Percentiles rank a stretch among this genome's conserved stretches.
Conservation (phyloP, 768 basidiomycete species). For the Boletus pseudopeckii region DNA sequence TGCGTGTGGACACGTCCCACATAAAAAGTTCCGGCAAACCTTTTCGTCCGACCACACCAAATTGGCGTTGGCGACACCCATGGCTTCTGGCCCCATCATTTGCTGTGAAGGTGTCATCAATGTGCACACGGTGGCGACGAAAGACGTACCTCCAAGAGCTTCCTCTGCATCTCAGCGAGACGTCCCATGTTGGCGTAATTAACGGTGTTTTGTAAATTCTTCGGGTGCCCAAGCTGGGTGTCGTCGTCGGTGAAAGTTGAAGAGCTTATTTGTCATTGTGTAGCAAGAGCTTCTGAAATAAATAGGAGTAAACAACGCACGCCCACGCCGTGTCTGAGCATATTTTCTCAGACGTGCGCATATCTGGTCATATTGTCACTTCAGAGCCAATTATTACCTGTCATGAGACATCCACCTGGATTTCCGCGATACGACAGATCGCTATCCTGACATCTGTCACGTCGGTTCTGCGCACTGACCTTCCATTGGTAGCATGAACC, state of each 20-base stretch:
- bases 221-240: not conserved
- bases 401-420: constrained; percentile 11
- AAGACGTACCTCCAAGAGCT: constrained; percentile 70
- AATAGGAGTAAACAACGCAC: constrained; percentile 26
- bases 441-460: not conserved
- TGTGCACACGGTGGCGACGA: constrained; percentile 14
- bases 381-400: not conserved
- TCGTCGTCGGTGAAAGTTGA: constrained; percentile 11
- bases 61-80: constrained; percentile 93
- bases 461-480: too few species aligned
- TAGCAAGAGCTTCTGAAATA: constrained; percentile 25
- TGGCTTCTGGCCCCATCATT: constrained; percentile 99
- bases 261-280: constrained; percentile 27
- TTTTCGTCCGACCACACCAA: constrained; percentile 94
- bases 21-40: constrained; percentile 97
- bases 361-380: not conserved
- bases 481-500: not conserved
- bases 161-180: constrained; percentile 96
- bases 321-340: not conserved
- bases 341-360: not conserved
- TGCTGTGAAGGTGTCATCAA: constrained; percentile 51
- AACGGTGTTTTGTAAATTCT: constrained; percentile 1
- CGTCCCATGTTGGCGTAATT: constrained; percentile 68
- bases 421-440: constrained; percentile 12
- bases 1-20: constrained; percentile 97